A percentile compares a stretch with the other conserved stretches of the same genome.
These are phyloP conservation scores for Russula earlei DNA, from an alignment of 768 basidiomycete species.

Conservation along the genomic window DNA sequence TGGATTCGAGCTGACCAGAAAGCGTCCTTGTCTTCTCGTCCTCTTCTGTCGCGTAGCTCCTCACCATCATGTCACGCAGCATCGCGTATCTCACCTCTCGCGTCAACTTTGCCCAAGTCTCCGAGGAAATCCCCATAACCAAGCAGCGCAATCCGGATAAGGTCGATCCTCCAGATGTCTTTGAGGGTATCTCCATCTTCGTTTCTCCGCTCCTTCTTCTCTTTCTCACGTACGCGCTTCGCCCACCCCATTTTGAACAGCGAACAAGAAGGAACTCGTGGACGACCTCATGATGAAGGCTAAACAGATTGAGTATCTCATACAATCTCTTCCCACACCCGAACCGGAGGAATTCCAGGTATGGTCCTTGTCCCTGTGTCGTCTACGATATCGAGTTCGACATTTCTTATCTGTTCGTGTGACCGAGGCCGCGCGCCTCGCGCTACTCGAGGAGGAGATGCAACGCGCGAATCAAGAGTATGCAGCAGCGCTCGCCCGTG, in stretches of 20 bases:
- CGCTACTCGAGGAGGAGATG: constrained; percentile 63
- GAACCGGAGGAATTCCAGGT: constrained; percentile 76
- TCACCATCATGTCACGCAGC: constrained; percentile 80
- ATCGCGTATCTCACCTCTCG: constrained; percentile 72
- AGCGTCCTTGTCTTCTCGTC: no score
- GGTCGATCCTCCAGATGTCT: constrained; percentile 60
- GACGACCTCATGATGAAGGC: constrained; percentile 76
- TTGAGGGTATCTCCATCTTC: constrained; percentile 51
- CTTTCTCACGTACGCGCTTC: neutral
- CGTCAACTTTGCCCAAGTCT: constrained; percentile 70
- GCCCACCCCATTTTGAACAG: constrained; percentile 35
- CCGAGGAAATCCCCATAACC: constrained; percentile 72
- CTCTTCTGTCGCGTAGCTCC: no score
- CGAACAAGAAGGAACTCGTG: constrained; percentile 78
- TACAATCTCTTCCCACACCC: constrained; percentile 67
- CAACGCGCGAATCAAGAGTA: constrained; percentile 68
- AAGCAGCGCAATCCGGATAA: constrained; percentile 67
- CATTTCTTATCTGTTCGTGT: neutral
- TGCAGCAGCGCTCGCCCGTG: constrained; percentile 55
- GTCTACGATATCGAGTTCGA: neutral
- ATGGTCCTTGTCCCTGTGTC: no score
- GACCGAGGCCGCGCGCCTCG: constrained; percentile 53
- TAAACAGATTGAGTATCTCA: constrained; percentile 81
- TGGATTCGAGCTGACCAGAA: neutral
- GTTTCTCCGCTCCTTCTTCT: neutral